phyloP scores from a whole-genome alignment of 345 rosid species.

The Camelina neglecta region DNA sequence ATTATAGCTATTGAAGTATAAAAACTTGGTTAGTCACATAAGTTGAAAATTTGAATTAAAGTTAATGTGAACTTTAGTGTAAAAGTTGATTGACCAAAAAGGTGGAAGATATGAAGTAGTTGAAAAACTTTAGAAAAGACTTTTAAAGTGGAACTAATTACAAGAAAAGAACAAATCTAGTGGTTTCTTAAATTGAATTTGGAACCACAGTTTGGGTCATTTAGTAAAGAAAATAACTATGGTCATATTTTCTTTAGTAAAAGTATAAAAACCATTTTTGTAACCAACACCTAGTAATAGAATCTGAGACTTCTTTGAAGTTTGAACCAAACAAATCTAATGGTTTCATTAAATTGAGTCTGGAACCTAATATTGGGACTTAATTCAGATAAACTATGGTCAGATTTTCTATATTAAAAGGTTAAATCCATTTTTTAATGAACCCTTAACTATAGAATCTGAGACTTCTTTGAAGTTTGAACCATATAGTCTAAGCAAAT shows the following conservation, averaged over 20 bases:
- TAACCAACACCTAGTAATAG: not conserved
- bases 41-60: constrained; percentile 4
- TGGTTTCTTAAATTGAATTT: too few relatives aligned
- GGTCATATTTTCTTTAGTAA: too few relatives aligned
- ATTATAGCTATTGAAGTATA: not conserved
- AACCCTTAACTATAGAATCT: not conserved
- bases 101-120: not conserved
- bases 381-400: not conserved
- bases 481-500: not conserved
- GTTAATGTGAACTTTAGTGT: not conserved
- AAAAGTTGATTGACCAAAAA: not conserved
- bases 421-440: not conserved
- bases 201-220: too few relatives aligned
- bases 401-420: not conserved
- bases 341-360: not conserved
- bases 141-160: not conserved
- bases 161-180: not conserved
- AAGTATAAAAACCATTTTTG: too few relatives aligned
- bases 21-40: not conserved
- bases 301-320: not conserved
- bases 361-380: not conserved
- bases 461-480: constrained; percentile 2
- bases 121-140: not conserved
- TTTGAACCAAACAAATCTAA: not conserved
- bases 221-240: too few relatives aligned